Conservation (phyloP, 169 alveolate species). For the Plasmodium relictum region DNA sequence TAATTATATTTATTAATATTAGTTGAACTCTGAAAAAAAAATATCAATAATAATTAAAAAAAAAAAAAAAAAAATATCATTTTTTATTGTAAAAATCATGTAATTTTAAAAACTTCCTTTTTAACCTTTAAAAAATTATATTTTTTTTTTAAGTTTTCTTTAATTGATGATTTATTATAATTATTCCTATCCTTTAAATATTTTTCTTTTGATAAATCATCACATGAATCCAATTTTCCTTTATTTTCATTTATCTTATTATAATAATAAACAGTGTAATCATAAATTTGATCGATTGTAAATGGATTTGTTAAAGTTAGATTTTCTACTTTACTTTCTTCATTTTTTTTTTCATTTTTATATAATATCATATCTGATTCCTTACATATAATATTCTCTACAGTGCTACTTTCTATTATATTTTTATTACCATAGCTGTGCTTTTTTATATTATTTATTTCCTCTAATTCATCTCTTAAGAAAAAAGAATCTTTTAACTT, state of each 20-base stretch:
- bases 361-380: neutral
- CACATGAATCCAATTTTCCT: neutral
- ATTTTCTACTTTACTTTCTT: neutral
- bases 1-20: too few species aligned
- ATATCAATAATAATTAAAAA: too few species aligned
- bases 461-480: constrained; percentile 1
- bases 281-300: constrained; percentile 39
- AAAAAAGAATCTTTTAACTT: constrained; percentile 17
- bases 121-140: neutral
- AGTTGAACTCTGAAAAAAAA: too few species aligned
- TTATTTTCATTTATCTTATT: constrained; percentile 7
- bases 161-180: constrained; percentile 2
- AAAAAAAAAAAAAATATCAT: too few species aligned
- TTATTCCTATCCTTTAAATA: neutral
- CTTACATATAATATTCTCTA: neutral
- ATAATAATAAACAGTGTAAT: constrained; percentile 49
- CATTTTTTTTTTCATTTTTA: neutral
- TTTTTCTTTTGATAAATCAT: neutral
- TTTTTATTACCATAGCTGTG: neutral
- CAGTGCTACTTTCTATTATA: neutral
- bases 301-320: constrained; percentile 6
- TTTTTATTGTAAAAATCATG: too few species aligned
- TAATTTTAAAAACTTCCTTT: neutral
- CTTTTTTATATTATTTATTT: neutral
- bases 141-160: constrained; percentile 18